Evolutionary conservation across 208 protist genomes (phyloP).

Genomic region (Naegleria lovaniensis): DNA sequence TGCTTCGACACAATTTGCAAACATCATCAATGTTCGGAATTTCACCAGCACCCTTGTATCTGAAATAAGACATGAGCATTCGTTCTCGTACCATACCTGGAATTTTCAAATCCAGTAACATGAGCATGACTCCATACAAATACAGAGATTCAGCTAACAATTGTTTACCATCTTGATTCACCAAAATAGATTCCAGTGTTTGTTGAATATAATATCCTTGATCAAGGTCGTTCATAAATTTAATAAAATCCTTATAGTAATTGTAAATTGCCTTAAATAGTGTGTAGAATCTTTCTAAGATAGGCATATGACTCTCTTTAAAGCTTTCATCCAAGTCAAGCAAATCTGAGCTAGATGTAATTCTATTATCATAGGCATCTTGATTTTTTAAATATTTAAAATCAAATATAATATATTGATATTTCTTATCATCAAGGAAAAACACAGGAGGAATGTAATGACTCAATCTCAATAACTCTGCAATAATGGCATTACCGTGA

Average conservation of each 20-base stretch:
- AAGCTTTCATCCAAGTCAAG: constrained; percentile 64
- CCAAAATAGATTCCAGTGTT: constrained; percentile 79
- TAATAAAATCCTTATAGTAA: constrained; percentile 82
- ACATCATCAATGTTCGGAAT: constrained; percentile 83
- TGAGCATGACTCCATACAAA: constrained; percentile 91
- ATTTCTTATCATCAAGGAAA: constrained; percentile 49
- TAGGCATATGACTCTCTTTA: constrained; percentile 76
- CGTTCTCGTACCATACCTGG: constrained; percentile 84
- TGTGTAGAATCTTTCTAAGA: constrained; percentile 90
- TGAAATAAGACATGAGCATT: constrained; percentile 90
- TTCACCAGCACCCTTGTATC: constrained; percentile 82
- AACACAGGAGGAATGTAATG: constrained; percentile 82
- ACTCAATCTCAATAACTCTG: constrained; percentile 77
- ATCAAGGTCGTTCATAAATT: constrained; percentile 78
- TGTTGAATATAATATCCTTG: constrained; percentile 80
- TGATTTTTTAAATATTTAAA: constrained; percentile 77
- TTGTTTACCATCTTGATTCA: constrained; percentile 88
- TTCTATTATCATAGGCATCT: constrained; percentile 51
- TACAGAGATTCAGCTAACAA: constrained; percentile 81
- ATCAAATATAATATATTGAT: constrained; percentile 77
- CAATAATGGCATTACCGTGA: constrained; percentile 80
- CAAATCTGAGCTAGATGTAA: constrained; percentile 42
- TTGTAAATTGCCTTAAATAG: constrained; percentile 91
- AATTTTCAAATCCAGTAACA: constrained; percentile 84
- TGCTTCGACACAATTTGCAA: constrained; percentile 80